Evolutionary conservation across 495 filamentous ascomycete species (phyloP).

Genomic region (Penicillium simplicissimum): DNA sequence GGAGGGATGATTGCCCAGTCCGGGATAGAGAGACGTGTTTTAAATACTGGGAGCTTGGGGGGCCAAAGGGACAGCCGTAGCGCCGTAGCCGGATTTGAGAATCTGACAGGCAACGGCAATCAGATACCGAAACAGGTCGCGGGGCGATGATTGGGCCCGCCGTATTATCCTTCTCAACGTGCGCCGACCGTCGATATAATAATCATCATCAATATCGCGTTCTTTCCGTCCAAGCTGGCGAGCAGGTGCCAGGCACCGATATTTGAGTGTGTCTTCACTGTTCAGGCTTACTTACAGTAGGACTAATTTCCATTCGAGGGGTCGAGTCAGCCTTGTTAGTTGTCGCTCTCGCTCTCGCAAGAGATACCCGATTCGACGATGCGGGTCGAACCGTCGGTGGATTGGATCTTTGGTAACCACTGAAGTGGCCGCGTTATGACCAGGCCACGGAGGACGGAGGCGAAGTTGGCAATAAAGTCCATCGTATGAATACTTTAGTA

Average conservation of each 20-base stretch:
- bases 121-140: not conserved
- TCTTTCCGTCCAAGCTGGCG: not conserved
- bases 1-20: not conserved
- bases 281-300: too few relatives aligned
- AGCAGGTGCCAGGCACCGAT: slow-evolving; percentile 1
- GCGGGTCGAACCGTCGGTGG: not conserved
- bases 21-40: not conserved
- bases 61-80: not conserved
- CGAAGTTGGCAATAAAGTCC: too few relatives aligned
- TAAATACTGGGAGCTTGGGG: not conserved
- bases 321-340: not conserved
- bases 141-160: not conserved
- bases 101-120: not conserved
- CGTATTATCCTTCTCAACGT: not conserved
- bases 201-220: not conserved
- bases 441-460: not conserved
- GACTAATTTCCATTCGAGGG: not conserved
- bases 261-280: not conserved
- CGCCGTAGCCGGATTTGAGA: not conserved
- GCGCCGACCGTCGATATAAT: not conserved
- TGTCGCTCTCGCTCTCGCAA: slow-evolving; percentile 15
- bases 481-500: too few relatives aligned
- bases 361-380: slow-evolving; percentile 7
- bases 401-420: not conserved
- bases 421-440: not conserved